Base-by-base conservation (phyloP, 192 early-diverging fungal species). In the Umbelopsis vinacea region DNA sequence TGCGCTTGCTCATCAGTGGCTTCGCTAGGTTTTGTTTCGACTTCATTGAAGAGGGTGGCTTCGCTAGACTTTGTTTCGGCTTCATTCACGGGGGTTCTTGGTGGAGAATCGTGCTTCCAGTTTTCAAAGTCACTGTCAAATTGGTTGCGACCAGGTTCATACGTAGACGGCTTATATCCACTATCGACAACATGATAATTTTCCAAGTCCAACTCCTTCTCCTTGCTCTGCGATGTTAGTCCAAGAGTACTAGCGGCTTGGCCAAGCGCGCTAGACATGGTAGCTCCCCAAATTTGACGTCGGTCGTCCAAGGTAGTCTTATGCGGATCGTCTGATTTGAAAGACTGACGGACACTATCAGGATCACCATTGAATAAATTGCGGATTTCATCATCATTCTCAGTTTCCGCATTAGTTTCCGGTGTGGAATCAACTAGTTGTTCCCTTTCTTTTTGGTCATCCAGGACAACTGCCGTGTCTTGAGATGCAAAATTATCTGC, bases 81-180 rank as follows among this genome's bases (percentile, higher is more conserved):
- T 43, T 43, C 40, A 12, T 43, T 38, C 0, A 21, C 1, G n/a
- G 57, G 11, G 0, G 57, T 37, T 11, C 19, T 3, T 29, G 57
- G 6, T 11, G 57, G 57, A 37, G 26, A 63, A 38, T 29, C 14
- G 10, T 35, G 17, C 33, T 37, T 63, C 57, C 57, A 63, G 26
- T 63, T 63, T 35, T 63, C 57, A 63, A 63, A 63, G 33, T 63
- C 57, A 26, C 57, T 63, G 19, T 63, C 57, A 19, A 63, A 63
- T 37, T 63, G 57, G 57, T 63, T 63, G 35, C 33, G 57, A 26
- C 57, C 57, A 12, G 33, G 57, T 37, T 63, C 57, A 29, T 63
- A 35, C 1, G 26, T 14, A 63, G 29, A 29, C 26, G 57, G 57
- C 15, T 63, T 63, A 35, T 63, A 63, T 0, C 29, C 17, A n/a